A percentile compares a stretch with the other conserved stretches of the same genome.
Evolutionary conservation across 2,329 filamentous ascomycete genomes (phyloP).

Genomic region (Penicillium sp.): DNA sequence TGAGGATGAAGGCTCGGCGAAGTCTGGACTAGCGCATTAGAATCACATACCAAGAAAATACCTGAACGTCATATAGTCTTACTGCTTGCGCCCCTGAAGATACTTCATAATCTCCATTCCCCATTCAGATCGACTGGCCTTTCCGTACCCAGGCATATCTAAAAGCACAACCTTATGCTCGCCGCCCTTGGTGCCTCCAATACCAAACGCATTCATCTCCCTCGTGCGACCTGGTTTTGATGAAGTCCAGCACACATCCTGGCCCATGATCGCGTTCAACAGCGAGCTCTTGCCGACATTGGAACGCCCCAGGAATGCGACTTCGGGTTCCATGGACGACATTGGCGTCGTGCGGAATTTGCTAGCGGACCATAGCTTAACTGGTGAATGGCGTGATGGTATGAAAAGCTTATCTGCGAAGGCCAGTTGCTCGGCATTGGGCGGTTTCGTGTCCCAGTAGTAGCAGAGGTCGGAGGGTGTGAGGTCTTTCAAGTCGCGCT

Average conservation of each 20-base stretch:
- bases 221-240: conserved; percentile 59
- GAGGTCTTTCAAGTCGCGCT: conserved; percentile 29
- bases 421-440: conserved; percentile 42
- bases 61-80: conserved; percentile 18
- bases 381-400: conserved; percentile 44
- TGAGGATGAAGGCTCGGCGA: conserved; percentile 58
- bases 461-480: conserved; percentile 37
- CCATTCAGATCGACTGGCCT: conserved; percentile 59
- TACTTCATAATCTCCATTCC: conserved; percentile 66
- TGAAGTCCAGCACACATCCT: conserved; percentile 52
- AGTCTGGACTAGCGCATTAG: conserved; percentile 37
- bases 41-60: not conserved
- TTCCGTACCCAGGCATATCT: conserved; percentile 69
- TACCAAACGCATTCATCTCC: conserved; percentile 63
- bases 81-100: conserved; percentile 58
- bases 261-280: conserved; percentile 59
- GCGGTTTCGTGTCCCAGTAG: conserved; percentile 51
- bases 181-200: conserved; percentile 48
- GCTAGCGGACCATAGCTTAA: conserved; percentile 57
- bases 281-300: conserved; percentile 68
- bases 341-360: conserved; percentile 58
- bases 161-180: conserved; percentile 54
- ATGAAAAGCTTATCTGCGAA: conserved; percentile 47
- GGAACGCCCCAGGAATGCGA: conserved; percentile 63
- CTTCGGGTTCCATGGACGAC: conserved; percentile 53